These are phyloP conservation scores for Spathaspora girioi DNA, from an alignment of 805 yeast species.

Conservation along the genomic window DNA sequence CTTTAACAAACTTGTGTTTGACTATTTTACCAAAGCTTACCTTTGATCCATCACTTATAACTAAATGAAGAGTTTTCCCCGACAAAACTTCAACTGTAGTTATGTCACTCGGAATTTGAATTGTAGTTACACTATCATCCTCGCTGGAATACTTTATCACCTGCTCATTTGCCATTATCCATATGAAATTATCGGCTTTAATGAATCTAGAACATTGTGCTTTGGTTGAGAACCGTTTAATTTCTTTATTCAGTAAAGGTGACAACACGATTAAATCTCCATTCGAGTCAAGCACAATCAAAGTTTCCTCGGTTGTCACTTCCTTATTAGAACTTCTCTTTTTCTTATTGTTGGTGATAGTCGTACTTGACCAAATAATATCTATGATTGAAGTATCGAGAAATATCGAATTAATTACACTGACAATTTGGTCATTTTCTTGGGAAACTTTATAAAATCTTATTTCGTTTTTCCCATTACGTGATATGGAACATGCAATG, in stretches of 20 bases:
- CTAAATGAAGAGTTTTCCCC: not conserved
- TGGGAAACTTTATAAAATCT: slow-evolving; percentile 4
- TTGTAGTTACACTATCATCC: not conserved
- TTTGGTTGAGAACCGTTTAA: not conserved
- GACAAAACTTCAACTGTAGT: not conserved
- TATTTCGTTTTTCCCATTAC: slow-evolving; percentile 4
- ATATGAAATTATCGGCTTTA: not conserved
- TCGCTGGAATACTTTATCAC: not conserved
- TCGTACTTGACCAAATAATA: slow-evolving; percentile 3
- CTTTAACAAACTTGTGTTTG: slow-evolving; percentile 2
- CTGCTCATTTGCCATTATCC: not conserved
- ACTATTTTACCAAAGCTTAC: not conserved
- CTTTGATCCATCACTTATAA: not conserved
- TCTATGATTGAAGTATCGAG: slow-evolving; percentile 1
- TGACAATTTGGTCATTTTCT: slow-evolving; percentile 1
- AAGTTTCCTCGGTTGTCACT: not conserved
- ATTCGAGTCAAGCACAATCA: not conserved
- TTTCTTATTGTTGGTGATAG: not conserved
- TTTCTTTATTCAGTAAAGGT: not conserved
- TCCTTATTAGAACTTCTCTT: slow-evolving; percentile 2
- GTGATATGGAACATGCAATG: slow-evolving; percentile 5
- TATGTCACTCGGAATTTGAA: not conserved
- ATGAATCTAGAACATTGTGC: not conserved
- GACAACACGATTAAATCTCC: slow-evolving; percentile 2
- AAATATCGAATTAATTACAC: not conserved